Evolutionary conservation across 306 rosid genomes (phyloP).

Genomic region (Begonia masoniana): DNA sequence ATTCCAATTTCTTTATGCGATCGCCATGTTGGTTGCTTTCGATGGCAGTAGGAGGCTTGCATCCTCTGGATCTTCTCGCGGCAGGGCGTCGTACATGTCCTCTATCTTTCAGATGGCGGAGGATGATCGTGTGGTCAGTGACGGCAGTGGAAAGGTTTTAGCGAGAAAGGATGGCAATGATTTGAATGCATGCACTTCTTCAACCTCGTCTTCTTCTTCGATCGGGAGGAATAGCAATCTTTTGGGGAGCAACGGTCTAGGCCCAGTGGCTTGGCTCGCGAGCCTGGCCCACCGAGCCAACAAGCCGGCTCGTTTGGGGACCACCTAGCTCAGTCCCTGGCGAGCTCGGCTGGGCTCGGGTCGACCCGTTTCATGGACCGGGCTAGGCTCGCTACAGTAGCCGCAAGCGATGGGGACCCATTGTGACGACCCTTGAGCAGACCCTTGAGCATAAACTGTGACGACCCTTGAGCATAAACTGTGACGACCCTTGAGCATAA

Average conservation of each 20-base stretch:
- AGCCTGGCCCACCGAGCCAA: no score
- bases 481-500: no score
- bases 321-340: no score
- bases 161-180: conserved; percentile 8
- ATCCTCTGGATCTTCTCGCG: conserved; percentile 11
- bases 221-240: conserved; percentile 78
- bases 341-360: no score
- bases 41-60: conserved; percentile 15
- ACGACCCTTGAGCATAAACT: no score
- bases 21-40: conserved; percentile 24
- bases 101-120: conserved; percentile 3
- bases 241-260: conserved; percentile 14
- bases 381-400: no score
- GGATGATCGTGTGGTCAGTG: conserved; percentile 7
- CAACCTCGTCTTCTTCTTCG: conserved; percentile 48
- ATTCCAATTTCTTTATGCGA: background rate
- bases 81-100: background rate
- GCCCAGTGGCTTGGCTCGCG: no score
- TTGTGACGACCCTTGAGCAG: no score
- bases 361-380: no score
- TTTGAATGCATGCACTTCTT: conserved; percentile 28
- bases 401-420: no score
- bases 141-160: background rate
- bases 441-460: no score
- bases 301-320: no score